Base-by-base conservation (phyloP, 768 basidiomycete genomes). In the Trametes meyenii region DNA sequence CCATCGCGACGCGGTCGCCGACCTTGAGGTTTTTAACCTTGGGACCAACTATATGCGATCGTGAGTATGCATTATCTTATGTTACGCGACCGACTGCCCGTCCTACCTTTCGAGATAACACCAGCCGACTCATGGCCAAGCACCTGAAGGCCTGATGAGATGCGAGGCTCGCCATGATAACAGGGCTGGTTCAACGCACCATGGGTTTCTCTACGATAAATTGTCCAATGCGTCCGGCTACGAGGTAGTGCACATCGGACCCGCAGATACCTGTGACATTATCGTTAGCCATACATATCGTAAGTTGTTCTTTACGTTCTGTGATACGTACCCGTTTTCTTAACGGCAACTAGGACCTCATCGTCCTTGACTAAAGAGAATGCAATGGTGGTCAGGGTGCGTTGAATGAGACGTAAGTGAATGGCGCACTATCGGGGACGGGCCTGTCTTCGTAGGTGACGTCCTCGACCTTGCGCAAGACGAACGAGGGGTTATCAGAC, bases 41-140 rank as follows among this genome's bases (percentile, higher is more conserved):
- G 26, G 83, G 73, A 12, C 95, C 94, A 59, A 93, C 92, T 90
- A 68, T 3, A 33, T 21, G 29, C 13, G 38, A 17, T 45, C 24
- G 12, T 8, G 8, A 23, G 5, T 12, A 19, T 46, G 8, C 42
- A 2, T 58, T 52, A 52, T 35, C 42, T 2, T 4, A 14, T 19
- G 21, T 35, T n/a, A 11, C 4, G 12, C 17, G 35, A n/a, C 23
- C 39, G 40, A 13, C 42, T 67, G 54, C 21, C 8, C 45, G 45
- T 10, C 10, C 24, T 63, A 88, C 90, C 83, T 78, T 87, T 88
- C 57, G 76, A 78, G 51, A 97, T 75, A 50, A 94, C 75, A 12
- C 94, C 95, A 26, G 93, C 80, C 2, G 93, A 94, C 77, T 98
- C 96, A 70, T 98, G 96, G 19, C 96, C 96, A 45, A 98, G 86